These are phyloP conservation scores for Globisporangium spiculum DNA, from an alignment of 352 stramenopile species.

Conservation along the genomic window DNA sequence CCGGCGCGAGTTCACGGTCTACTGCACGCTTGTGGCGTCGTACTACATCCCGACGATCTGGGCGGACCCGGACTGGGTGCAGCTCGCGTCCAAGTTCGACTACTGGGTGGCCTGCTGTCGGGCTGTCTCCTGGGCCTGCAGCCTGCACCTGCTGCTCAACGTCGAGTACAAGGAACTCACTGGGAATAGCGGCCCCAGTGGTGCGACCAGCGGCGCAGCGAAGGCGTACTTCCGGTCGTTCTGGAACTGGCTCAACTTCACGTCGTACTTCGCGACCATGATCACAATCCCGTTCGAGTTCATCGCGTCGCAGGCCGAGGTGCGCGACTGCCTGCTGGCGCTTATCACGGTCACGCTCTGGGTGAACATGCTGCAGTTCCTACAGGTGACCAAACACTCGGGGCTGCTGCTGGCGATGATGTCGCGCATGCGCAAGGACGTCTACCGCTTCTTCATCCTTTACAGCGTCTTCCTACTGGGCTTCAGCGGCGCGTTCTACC, in stretches of 20 bases:
- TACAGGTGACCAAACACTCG: slow-evolving; percentile 55
- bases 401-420: slow-evolving; percentile 78
- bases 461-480: slow-evolving; percentile 71
- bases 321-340: slow-evolving; percentile 48
- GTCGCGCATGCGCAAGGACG: slow-evolving; percentile 66
- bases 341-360: slow-evolving; percentile 62
- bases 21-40: slow-evolving; percentile 41
- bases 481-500: slow-evolving; percentile 72
- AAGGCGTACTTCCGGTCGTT: slow-evolving; percentile 55
- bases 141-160: slow-evolving; percentile 45
- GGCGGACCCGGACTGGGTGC: slow-evolving; percentile 49
- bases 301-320: slow-evolving; percentile 22
- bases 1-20: slow-evolving; percentile 43
- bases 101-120: slow-evolving; percentile 40
- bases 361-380: slow-evolving; percentile 69
- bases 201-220: slow-evolving; percentile 19
- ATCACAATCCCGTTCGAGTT: slow-evolving; percentile 55
- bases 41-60: slow-evolving; percentile 64
- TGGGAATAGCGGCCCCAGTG: slow-evolving; percentile 9
- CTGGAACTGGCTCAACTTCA: slow-evolving; percentile 57
- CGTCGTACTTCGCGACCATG: slow-evolving; percentile 45
- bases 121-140: slow-evolving; percentile 46
- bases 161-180: slow-evolving; percentile 51
- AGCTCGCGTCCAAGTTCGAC: slow-evolving; percentile 34
- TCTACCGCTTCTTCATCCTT: slow-evolving; percentile 65